Evolutionary conservation across 163 green algal genomes (phyloP).

Genomic region (Chlamydomonas reinhardtii): DNA sequence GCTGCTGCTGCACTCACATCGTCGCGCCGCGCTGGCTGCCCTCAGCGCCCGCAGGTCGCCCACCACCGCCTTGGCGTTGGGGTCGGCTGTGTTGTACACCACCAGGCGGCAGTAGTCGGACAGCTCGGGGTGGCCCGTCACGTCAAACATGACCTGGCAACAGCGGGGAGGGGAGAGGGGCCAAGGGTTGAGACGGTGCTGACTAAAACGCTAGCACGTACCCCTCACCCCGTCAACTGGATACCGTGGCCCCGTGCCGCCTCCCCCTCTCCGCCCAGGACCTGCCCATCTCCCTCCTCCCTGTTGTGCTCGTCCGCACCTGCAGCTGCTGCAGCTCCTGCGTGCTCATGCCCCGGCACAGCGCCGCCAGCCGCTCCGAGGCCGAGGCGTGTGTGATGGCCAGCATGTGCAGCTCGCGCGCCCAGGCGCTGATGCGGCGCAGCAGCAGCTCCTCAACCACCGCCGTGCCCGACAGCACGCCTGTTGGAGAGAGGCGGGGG

Average conservation of each 20-base stretch:
- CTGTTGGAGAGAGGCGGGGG: neutral
- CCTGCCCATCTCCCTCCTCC: too few species aligned
- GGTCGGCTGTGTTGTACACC: slow-evolving; percentile 41
- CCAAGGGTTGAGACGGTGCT: too few species aligned
- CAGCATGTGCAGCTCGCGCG: slow-evolving; percentile 35
- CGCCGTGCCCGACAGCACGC: slow-evolving; percentile 40
- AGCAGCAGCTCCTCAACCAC: slow-evolving; percentile 47
- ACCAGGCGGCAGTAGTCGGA: slow-evolving; percentile 40
- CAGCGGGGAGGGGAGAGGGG: too few species aligned
- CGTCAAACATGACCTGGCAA: slow-evolving; percentile 41
- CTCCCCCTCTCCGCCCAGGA: too few species aligned
- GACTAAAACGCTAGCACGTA: too few species aligned
- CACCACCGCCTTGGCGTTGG: slow-evolving; percentile 36
- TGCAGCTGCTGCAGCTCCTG: slow-evolving; percentile 47
- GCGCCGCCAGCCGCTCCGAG: slow-evolving; percentile 12
- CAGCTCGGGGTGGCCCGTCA: slow-evolving; percentile 39
- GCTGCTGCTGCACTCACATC: slow-evolving; percentile 1
- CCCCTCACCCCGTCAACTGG: too few species aligned
- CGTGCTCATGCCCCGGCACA: slow-evolving; percentile 19
- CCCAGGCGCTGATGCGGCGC: slow-evolving; percentile 21
- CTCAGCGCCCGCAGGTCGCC: slow-evolving; percentile 35
- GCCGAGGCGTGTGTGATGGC: slow-evolving; percentile 16
- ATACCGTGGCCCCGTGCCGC: too few species aligned
- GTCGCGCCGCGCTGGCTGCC: neutral
- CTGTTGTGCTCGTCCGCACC: neutral